phyloP scores from a whole-genome alignment of 108 stramenopile genomes.

The Craspedostauros australis region DNA sequence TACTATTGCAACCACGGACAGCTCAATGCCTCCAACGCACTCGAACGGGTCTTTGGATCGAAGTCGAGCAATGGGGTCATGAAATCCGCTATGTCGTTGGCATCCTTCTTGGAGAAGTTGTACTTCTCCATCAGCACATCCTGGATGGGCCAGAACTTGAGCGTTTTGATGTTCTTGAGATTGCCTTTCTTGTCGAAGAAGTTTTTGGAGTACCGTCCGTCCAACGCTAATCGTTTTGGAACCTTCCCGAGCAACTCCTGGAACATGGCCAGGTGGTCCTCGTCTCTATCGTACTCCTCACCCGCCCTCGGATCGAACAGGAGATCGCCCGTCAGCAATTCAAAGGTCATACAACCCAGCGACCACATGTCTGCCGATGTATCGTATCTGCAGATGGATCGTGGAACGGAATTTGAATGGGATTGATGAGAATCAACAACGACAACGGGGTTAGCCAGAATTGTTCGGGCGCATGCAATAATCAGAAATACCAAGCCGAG shows the following conservation, averaged over 20 bases:
- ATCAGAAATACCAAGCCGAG: background rate
- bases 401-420: background rate
- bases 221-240: constrained; percentile 83
- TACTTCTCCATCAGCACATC: constrained; percentile 91
- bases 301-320: constrained; percentile 95
- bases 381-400: constrained; percentile 51
- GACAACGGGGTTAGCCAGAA: too few species aligned
- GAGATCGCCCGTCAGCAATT: constrained; percentile 95
- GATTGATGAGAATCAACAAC: background rate
- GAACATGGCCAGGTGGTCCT: constrained; percentile 98
- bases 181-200: constrained; percentile 96
- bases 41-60: constrained; percentile 77
- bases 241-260: constrained; percentile 95
- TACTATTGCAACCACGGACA: constrained; percentile 76
- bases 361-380: constrained; percentile 99
- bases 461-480: background rate
- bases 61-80: constrained; percentile 80
- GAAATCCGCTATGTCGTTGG: constrained; percentile 80
- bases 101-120: constrained; percentile 74
- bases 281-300: constrained; percentile 91
- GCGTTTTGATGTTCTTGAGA: constrained; percentile 93
- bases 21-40: constrained; percentile 72
- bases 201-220: constrained; percentile 90
- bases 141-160: constrained; percentile 96
- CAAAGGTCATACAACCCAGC: constrained; percentile 95